Percentiles rank a stretch among this genome's conserved stretches.
phyloP scores from a whole-genome alignment of 352 stramenopile genomes.

The Pythium guiyangense region DNA sequence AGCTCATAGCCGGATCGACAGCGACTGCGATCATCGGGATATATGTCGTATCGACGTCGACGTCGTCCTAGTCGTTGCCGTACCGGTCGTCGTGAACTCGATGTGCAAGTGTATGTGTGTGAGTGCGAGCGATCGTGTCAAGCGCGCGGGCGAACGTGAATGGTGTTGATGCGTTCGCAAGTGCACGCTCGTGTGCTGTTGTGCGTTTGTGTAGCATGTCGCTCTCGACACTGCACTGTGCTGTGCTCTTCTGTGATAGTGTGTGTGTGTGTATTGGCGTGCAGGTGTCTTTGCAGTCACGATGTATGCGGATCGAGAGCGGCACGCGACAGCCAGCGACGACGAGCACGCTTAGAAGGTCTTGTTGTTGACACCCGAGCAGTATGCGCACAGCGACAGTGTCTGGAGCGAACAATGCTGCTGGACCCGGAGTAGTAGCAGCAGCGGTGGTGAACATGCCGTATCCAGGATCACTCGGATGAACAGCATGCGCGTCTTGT shows the following conservation, averaged over 20 bases:
- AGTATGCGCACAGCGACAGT: conserved; percentile 2
- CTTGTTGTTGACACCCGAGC: background rate
- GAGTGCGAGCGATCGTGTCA: too few species aligned
- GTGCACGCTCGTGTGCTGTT: too few species aligned
- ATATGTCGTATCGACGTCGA: conserved; percentile 1
- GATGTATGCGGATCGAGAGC: conserved; percentile 7
- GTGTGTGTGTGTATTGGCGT: background rate
- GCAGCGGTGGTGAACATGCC: too few species aligned
- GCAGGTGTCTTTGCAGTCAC: background rate
- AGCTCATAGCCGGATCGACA: background rate
- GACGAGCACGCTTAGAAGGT: conserved; percentile 7
- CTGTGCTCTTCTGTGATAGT: conserved; percentile 5
- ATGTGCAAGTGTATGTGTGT: background rate
- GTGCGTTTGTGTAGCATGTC: too few species aligned
- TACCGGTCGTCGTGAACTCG: background rate
- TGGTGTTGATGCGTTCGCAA: too few species aligned
- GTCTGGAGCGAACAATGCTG: conserved; percentile 1
- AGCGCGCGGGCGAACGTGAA: too few species aligned
- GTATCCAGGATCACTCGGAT: too few species aligned
- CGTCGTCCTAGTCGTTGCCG: too few species aligned
- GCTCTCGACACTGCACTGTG: background rate
- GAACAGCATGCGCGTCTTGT: too few species aligned
- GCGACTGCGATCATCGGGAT: conserved; percentile 3
- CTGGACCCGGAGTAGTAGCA: too few species aligned
- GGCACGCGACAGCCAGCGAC: conserved; percentile 5